A percentile compares a stretch with the other conserved stretches of the same genome.
Conservation (phyloP, 208 protist species). For the Acanthamoeba healyi region DNA sequence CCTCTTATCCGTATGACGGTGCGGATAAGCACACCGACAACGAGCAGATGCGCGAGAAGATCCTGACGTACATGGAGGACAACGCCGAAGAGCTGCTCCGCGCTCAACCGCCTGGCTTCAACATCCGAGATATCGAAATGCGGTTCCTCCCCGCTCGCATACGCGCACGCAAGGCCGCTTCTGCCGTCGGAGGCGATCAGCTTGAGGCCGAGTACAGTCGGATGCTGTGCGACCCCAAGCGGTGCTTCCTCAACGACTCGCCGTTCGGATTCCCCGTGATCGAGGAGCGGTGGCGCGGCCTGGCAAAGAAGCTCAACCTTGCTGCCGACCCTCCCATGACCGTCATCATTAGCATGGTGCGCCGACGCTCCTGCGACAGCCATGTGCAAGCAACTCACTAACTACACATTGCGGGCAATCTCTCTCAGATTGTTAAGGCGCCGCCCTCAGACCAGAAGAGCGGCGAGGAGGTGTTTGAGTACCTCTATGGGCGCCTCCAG, state of each 20-base stretch:
- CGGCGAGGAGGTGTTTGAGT: background rate
- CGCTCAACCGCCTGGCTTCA: background rate
- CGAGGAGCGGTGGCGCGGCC: background rate
- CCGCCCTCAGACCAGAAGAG: background rate
- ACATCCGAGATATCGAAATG: background rate
- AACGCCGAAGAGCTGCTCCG: background rate
- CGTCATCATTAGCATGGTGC: background rate
- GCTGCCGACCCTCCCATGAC: background rate
- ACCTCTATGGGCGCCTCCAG: background rate
- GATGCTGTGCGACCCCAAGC: background rate
- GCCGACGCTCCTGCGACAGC: background rate
- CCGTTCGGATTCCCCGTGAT: constrained; percentile 7
- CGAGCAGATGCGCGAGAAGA: background rate
- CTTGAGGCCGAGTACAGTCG: background rate
- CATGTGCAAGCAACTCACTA: background rate
- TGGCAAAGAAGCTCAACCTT: background rate
- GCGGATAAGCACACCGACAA: background rate
- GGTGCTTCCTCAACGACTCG: background rate
- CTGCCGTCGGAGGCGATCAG: background rate
- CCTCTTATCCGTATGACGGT: background rate
- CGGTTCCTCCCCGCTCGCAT: constrained; percentile 6
- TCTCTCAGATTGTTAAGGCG: background rate
- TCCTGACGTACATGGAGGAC: background rate
- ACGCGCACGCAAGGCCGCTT: background rate
- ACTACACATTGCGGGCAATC: background rate